phyloP scores from a whole-genome alignment of 202 grass and related monocot genomes.

The Carex sylvatica region DNA sequence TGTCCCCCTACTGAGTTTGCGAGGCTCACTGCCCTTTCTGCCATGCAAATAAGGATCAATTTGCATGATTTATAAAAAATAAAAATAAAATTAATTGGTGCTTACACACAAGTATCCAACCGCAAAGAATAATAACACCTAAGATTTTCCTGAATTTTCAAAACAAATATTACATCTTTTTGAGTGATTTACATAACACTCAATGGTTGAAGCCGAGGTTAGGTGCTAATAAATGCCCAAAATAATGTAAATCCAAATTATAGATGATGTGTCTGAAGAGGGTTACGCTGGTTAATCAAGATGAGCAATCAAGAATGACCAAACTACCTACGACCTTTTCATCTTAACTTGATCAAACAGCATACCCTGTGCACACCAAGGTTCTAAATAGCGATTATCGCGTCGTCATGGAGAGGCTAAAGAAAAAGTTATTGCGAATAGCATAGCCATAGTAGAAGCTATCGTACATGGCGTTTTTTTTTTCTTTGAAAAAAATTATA shows the following conservation, averaged over 20 bases:
- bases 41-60: constrained; percentile 9
- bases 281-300: neutral
- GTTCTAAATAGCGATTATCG: no score
- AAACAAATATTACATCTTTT: neutral
- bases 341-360: constrained; percentile 1
- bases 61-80: neutral
- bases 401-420: no score
- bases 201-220: neutral
- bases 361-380: neutral
- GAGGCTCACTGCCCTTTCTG: constrained; percentile 82
- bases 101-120: neutral
- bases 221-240: neutral
- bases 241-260: neutral
- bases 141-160: neutral
- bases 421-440: no score
- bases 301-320: neutral
- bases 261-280: neutral
- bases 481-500: no score
- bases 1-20: constrained; percentile 69
- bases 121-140: neutral
- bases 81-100: neutral
- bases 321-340: neutral
- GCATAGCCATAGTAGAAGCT: no score
- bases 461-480: no score
- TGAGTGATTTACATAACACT: neutral